These are phyloP conservation scores for Zoysia japonica DNA, from an alignment of 176 grass and related monocot genomes.

Conservation along the genomic window DNA sequence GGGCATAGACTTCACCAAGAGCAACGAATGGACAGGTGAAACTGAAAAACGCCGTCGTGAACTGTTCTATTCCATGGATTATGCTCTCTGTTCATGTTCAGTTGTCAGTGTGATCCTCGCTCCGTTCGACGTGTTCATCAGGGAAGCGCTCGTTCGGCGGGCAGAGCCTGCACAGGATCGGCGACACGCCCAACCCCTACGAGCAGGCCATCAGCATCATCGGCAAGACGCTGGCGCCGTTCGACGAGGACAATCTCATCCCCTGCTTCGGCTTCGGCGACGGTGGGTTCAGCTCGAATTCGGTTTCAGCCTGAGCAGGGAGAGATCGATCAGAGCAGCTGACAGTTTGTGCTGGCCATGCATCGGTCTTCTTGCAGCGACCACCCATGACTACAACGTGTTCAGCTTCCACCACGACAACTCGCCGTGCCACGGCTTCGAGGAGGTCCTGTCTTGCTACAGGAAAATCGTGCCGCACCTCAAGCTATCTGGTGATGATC, in stretches of 20 bases:
- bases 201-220: slow-evolving; percentile 90
- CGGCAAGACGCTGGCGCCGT: slow-evolving; percentile 79
- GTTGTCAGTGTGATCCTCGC: neutral
- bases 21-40: slow-evolving; percentile 93
- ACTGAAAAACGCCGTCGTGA: neutral
- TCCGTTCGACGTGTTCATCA: neutral
- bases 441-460: slow-evolving; percentile 89
- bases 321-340: neutral
- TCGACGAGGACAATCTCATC: slow-evolving; percentile 92
- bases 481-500: slow-evolving; percentile 57
- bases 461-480: slow-evolving; percentile 69
- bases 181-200: slow-evolving; percentile 64
- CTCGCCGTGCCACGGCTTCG: slow-evolving; percentile 84
- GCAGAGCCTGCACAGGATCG: slow-evolving; percentile 76
- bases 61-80: neutral
- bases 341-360: neutral
- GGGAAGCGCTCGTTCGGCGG: slow-evolving; percentile 72
- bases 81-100: neutral
- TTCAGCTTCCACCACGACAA: slow-evolving; percentile 81
- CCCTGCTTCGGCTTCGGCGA: slow-evolving; percentile 97
- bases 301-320: neutral
- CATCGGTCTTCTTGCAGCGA: slow-evolving; percentile 41
- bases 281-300: slow-evolving; percentile 36
- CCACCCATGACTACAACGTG: slow-evolving; percentile 75
- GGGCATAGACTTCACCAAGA: slow-evolving; percentile 98